Evolutionary conservation across 371 early-diverging fungal genomes (phyloP), one percentile per base, ranked within the genome.

Genomic region (Mortierella polycephala): DNA sequence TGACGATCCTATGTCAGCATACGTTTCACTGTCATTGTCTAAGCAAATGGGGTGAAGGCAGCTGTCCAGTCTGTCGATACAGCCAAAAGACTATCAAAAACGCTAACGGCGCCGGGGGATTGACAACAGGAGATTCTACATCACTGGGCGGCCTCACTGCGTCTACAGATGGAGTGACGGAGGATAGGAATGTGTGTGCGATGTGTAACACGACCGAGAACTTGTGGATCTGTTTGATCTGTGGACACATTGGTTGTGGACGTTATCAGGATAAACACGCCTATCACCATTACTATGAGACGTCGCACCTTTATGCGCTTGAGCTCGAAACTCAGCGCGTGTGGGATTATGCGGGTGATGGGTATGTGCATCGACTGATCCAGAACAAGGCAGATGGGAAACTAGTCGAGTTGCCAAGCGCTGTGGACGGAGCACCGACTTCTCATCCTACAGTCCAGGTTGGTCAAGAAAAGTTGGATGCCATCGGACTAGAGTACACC

Each of bases 271-370:
- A 87, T 23, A 96, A 88, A 5, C 98, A 98, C 72, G 98, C 98
- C 0, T 90, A 92, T 51, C 85, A 86, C 47, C 99, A 98, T 76
- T 97, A 92, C 71, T 75, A 75, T 52, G 88, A 88, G 39, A 94
- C 95, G 0, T 75, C 83, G 18, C 98, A 98, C 74, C 77, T 92
- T 7, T 98, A 94, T 74, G 87, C 96, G 2, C 82, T 98, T 63
- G 98, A 98, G 71, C 87, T 98, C 20, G 95, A 95, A 53, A 96
- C 97, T 12, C 96, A 97, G 80, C 85, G 95, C 5, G 96, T 98
- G 18, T 98, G 99, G 99, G 99, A 98, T 76, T 98, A 98, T 85
- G 92, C 90, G 1, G 94, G 96, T 5, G 97, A 98, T 82, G 95
- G 96, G 4, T 94, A 96, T 77, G 97, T 98, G 6, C 98, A 98